Evolutionary conservation across 306 rosid genomes (phyloP), one percentile per base, ranked within the genome.

Genomic region (Ammopiptanthus mongolicus): DNA sequence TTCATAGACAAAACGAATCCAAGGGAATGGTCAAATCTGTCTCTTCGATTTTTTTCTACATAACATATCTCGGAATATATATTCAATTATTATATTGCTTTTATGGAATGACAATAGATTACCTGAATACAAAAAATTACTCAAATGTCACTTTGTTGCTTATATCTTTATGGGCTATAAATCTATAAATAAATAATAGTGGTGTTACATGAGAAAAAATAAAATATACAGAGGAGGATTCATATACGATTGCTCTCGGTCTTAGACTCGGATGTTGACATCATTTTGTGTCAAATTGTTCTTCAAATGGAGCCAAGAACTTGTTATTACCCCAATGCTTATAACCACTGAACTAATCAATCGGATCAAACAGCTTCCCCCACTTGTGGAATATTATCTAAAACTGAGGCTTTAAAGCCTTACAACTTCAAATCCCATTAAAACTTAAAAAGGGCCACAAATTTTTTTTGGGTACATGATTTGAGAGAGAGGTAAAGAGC

Each of bases 381-480:
- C 87, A 84, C 82, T 84, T 22, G 72, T 44, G 81, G 68, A 69
- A 79, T 79, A 74, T 77, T 79, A 74, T 77, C 65, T 15, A 60
- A 23, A 61, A 8, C 36, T 7, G 33, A 74, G 66, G 74, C 68
- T 73, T 74, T 65, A 34, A 34, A 25, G 69, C 18, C 66, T 61
- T 31, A 18, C 13, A 80, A 69, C 63, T 77, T 57, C 8, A 53
- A n/a, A 29, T 41, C 61, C 59, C 57, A 74, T 28, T 46, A 13
- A 59, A 25, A 46, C 18, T 13, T 31, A 0, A 13, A 61, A 42
- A 37, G 52, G 52, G 48, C 13, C 77, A 8, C 52, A 52, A 58
- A 65, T 80, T 52, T 74, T 75, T 42, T 67, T 50, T 78, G 70
- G 69, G 19, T 73, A 46, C 74, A 64, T 82, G 81, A 79, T 78